Conservation (phyloP, 441 rosid genomes). For the Manihot esculenta region DNA sequence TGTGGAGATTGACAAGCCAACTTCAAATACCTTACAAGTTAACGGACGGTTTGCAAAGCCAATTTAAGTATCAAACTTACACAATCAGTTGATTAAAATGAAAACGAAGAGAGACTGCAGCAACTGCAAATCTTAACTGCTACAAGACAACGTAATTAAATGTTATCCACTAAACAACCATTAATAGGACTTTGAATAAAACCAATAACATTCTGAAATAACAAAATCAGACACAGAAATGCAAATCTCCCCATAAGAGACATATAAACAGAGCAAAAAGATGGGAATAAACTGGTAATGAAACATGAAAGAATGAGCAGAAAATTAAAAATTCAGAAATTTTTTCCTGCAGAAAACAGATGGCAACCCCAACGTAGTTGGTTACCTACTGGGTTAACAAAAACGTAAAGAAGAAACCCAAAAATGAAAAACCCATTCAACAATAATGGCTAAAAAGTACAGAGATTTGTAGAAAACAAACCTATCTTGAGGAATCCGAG, state of each 20-base stretch:
- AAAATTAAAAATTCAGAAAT: conserved; percentile 9
- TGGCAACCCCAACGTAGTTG: background rate
- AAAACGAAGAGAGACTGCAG: background rate
- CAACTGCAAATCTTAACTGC: background rate
- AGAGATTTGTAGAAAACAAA: conserved; percentile 11
- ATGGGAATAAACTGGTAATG: background rate
- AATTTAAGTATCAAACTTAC: conserved; percentile 3
- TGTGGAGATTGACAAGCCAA: background rate
- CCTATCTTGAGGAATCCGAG: conserved; percentile 10
- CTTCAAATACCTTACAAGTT: background rate
- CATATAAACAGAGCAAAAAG: background rate
- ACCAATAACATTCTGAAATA: conserved; percentile 1
- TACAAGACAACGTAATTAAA: background rate
- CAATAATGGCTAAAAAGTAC: background rate
- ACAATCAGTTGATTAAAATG: background rate
- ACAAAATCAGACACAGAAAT: background rate
- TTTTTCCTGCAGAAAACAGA: conserved; percentile 12
- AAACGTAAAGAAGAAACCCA: background rate
- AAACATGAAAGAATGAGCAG: background rate
- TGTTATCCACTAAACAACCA: background rate
- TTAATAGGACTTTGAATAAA: background rate
- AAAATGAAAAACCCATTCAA: background rate
- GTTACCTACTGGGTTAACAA: conserved; percentile 5
- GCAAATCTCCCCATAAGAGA: background rate
- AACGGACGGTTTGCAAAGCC: background rate